Base-by-base conservation (phyloP, 2,329 filamentous ascomycete genomes). In the Triangularia setosa region DNA sequence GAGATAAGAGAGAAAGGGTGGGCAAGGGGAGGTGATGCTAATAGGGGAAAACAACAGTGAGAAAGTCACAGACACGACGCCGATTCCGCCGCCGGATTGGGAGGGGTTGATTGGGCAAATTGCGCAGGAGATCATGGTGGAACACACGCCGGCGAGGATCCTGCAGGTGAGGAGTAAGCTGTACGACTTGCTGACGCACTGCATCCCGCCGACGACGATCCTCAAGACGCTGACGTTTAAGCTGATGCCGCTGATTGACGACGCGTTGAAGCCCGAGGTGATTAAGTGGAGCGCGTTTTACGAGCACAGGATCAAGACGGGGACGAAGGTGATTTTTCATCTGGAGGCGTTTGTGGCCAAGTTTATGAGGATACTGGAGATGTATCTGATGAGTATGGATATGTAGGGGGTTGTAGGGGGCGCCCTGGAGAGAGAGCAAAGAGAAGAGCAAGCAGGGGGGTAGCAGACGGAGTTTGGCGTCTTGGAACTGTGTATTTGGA, bases 301-400 rank as follows among this genome's bases (percentile, higher is more conserved):
- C 76, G 96, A 99, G 78, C 95, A 99, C 77, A 86, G 95, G 66
- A 91, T 98, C 78, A 91, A 91, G 75, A 90, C 90, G 71, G 95
- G 95, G 60, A 93, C 85, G 65, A 99, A 99, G 83, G 91, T 96
- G 64, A 98, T 99, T 68, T 99, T 99, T 78, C 96, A 99, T 74
- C 81, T 99, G 3, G 96, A 99, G 78, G 95, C 95, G 3, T 99
- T 99, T 78, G 95, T 99, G 64, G 94, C 94, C 64, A 98, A 97
- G 80, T 97, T 98, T 76, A 98, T 99, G 94, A 87, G 94, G 71
- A 87, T 98, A 70, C 86, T 94, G 68, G 95, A 99, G 81, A 94
- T 93, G 87, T 96, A 87, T 74, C 78, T 89, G 64, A 94, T 96
- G 91, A 91, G 89, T 68, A 93, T 95, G 88, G 91, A 93, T 62